Percentiles rank a stretch among this genome's conserved stretches.
These are phyloP conservation scores for Berberis vulgaris DNA, from an alignment of 164 flowering plant species.

Conservation along the genomic window DNA sequence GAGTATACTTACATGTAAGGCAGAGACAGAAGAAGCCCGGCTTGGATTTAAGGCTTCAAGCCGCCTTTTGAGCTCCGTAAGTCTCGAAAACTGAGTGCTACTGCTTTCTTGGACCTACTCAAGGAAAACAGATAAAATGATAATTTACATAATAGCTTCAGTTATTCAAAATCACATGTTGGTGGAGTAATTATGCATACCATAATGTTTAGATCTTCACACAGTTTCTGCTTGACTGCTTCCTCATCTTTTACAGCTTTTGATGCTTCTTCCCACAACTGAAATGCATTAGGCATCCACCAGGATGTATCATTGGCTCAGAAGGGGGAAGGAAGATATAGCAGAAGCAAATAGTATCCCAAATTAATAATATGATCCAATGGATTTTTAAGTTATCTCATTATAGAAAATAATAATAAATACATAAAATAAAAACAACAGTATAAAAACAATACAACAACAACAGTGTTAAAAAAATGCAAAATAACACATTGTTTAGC, in stretches of 20 bases:
- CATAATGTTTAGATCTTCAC: conserved; percentile 80
- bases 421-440: no score
- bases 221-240: conserved; percentile 72
- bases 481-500: no score
- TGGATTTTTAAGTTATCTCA: no score
- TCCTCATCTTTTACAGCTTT: conserved; percentile 82
- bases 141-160: not conserved
- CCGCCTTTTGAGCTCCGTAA: conserved; percentile 83
- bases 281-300: conserved; percentile 7
- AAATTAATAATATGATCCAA: no score
- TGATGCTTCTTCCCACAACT: conserved; percentile 83
- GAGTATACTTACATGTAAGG: conserved; percentile 28
- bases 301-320: no score
- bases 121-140: conserved; percentile 1
- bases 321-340: no score
- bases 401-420: no score
- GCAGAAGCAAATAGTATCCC: no score
- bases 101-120: conserved; percentile 89
- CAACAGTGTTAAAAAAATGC: no score
- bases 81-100: conserved; percentile 56
- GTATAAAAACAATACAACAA: no score
- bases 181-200: conserved; percentile 23
- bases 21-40: conserved; percentile 36
- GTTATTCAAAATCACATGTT: not conserved
- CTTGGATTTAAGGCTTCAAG: conserved; percentile 84